phyloP scores from a whole-genome alignment of 1,284 basidiomycete genomes.

The Ganoderma boninense region DNA sequence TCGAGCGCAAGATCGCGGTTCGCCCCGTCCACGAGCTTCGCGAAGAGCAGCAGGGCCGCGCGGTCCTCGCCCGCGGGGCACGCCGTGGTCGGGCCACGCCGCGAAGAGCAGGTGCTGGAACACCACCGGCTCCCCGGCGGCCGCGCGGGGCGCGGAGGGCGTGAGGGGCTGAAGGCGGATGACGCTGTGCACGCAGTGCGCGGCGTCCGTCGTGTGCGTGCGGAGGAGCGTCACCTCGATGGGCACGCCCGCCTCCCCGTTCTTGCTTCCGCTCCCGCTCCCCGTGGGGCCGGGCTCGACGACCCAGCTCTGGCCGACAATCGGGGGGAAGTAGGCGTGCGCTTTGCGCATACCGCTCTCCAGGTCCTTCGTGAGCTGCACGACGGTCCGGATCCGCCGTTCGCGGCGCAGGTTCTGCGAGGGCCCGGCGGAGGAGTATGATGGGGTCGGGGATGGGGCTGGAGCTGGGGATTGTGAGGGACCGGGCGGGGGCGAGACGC shows the following conservation, averaged over 20 bases:
- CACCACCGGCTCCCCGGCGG: conserved; percentile 47
- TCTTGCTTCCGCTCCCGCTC: too few relatives aligned
- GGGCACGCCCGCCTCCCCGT: conserved; percentile 33
- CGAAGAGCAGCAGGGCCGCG: conserved; percentile 65
- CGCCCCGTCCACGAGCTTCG: conserved; percentile 63
- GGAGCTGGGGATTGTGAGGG: conserved; percentile 27
- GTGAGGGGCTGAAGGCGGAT: conserved; percentile 45
- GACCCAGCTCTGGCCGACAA: conserved; percentile 61
- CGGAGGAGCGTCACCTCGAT: conserved; percentile 65
- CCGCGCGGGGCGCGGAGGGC: conserved; percentile 9
- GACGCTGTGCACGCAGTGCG: conserved; percentile 70
- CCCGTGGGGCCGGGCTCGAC: conserved; percentile 55
- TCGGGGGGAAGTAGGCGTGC: conserved; percentile 74
- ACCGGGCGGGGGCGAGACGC: conserved; percentile 49
- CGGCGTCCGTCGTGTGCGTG: conserved; percentile 53
- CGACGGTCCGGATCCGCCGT: conserved; percentile 71
- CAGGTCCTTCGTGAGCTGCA: conserved; percentile 78
- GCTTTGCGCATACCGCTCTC: conserved; percentile 78
- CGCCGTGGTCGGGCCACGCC: conserved; percentile 87
- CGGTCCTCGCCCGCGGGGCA: conserved; percentile 68
- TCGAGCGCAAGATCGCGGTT: conserved; percentile 59
- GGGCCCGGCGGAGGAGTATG: conserved; percentile 1
- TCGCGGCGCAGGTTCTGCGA: conserved; percentile 48
- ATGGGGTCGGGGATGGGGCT: conserved; percentile 11
- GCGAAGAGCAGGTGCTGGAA: conserved; percentile 80